Evolutionary conservation across 225 moss, liverwort and hornwort genomes (phyloP).

Genomic region (Marchantia polymorpha): DNA sequence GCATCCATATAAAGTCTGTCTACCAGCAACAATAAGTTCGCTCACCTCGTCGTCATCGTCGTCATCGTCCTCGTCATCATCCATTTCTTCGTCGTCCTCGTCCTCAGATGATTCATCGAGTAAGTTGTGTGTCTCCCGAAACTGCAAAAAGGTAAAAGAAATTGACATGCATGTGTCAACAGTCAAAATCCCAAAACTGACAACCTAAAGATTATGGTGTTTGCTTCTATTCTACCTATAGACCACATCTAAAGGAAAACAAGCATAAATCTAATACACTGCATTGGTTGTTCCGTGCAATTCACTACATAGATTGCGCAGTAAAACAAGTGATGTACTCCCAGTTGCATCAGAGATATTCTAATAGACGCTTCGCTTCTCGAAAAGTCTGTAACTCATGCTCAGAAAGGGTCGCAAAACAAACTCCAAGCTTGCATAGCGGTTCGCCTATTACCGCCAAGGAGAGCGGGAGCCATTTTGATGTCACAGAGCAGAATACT

Average conservation of each 20-base stretch:
- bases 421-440: neutral
- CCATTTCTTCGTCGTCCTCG: slow-evolving; percentile 43
- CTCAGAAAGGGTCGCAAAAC: neutral
- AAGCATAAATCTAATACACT: too few relatives aligned
- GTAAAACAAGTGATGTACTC: neutral
- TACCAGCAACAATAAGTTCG: neutral
- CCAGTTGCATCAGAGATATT: neutral
- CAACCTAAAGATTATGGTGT: neutral
- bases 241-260: too few relatives aligned
- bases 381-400: neutral
- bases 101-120: slow-evolving; percentile 48
- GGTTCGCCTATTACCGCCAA: neutral
- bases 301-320: neutral
- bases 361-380: neutral
- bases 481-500: neutral
- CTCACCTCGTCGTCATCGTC: slow-evolving; percentile 50
- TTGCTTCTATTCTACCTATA: too few relatives aligned
- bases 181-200: neutral
- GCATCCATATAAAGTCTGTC: too few relatives aligned
- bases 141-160: slow-evolving; percentile 14
- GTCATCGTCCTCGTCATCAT: slow-evolving; percentile 49
- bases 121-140: slow-evolving; percentile 36
- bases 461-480: neutral
- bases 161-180: neutral
- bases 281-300: too few relatives aligned